Evolutionary conservation across 2,329 filamentous ascomycete genomes (phyloP).

Genomic region (Emericellopsis atlantica): DNA sequence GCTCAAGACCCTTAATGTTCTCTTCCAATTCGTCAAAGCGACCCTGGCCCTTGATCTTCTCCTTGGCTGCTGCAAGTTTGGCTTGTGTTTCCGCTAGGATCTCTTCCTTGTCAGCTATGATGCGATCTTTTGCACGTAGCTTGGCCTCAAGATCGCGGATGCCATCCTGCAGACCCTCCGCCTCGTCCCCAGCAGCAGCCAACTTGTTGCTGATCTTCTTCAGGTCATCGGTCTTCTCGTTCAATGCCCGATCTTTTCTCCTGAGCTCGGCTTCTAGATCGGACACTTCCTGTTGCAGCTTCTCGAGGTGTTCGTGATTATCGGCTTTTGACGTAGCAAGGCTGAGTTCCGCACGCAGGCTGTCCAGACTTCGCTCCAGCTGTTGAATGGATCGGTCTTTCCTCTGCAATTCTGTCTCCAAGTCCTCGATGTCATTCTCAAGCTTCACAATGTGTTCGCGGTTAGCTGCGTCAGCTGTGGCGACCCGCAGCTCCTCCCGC

Average conservation of each 20-base stretch:
- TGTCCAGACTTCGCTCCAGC: no score
- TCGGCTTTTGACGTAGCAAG: constrained; percentile 10
- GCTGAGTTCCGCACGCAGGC: no score
- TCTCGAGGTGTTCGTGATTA: constrained; percentile 46
- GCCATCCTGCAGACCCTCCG: not conserved
- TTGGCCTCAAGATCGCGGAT: constrained; percentile 59
- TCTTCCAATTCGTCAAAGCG: not conserved
- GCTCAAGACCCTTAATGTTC: not conserved
- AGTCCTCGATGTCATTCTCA: no score
- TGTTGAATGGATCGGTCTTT: no score
- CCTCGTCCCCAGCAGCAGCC: not conserved
- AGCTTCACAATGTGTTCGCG: no score
- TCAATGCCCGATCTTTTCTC: no score
- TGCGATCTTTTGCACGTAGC: constrained; percentile 60
- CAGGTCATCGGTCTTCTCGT: constrained; percentile 34
- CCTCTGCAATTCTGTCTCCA: no score
- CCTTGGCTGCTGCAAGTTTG: no score
- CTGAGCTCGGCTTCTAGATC: constrained; percentile 65
- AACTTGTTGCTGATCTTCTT: constrained; percentile 59
- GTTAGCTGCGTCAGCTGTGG: no score
- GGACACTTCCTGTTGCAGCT: constrained; percentile 58
- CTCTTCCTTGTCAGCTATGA: constrained; percentile 34
- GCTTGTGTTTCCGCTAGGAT: no score
- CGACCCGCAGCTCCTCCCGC: no score
- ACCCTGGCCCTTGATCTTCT: not conserved